phyloP scores from a whole-genome alignment of 2,329 filamentous ascomycete genomes.

The Aspergillus amoenus region DNA sequence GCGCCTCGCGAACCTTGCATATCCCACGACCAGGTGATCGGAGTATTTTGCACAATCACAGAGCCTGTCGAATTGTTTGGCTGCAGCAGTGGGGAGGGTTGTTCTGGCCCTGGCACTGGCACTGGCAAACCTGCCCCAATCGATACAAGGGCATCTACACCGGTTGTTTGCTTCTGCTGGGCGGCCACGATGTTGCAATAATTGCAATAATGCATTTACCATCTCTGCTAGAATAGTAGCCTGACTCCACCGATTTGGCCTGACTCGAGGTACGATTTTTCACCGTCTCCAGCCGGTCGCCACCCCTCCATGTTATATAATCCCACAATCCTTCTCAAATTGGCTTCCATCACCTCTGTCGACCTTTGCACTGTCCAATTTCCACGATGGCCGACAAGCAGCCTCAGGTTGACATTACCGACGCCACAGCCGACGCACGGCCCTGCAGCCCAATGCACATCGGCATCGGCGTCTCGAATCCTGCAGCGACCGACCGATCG shows the following conservation, averaged over 20 bases:
- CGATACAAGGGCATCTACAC: background rate
- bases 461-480: background rate
- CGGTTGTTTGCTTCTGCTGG: background rate
- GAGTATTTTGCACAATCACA: too few species aligned
- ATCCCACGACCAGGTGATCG: too few species aligned
- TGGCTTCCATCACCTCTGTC: background rate
- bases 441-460: background rate
- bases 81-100: background rate
- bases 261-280: too few species aligned
- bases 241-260: too few species aligned
- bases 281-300: too few species aligned
- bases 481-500: background rate
- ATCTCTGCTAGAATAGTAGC: too few species aligned
- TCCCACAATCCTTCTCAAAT: background rate
- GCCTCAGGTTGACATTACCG: background rate
- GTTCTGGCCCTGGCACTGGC: background rate
- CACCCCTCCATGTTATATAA: background rate
- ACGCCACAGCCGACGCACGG: background rate
- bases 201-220: background rate
- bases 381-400: background rate
- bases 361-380: too few species aligned
- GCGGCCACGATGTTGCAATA: background rate
- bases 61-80: too few species aligned
- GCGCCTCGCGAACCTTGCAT: too few species aligned
- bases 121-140: background rate